phyloP scores from a whole-genome alignment of 306 rosid genomes.

The Alnus rubra region DNA sequence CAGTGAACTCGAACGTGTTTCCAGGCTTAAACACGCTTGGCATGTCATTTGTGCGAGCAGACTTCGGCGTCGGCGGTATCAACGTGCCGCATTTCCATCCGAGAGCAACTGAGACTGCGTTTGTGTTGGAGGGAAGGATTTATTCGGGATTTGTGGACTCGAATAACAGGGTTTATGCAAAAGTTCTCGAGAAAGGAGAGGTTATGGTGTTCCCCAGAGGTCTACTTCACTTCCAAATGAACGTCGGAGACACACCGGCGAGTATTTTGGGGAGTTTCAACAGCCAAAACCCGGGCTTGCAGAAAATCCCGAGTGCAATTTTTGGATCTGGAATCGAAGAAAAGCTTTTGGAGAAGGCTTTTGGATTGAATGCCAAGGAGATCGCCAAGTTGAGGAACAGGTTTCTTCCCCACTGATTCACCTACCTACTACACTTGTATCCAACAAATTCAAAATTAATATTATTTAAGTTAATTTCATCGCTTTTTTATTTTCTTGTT shows the following conservation, averaged over 20 bases:
- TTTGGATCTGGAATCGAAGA: slow-evolving; percentile 81
- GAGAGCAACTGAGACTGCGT: slow-evolving; percentile 80
- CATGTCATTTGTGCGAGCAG: slow-evolving; percentile 78
- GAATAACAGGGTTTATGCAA: slow-evolving; percentile 64
- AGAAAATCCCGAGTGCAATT: slow-evolving; percentile 62
- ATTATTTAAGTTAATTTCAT: too few species aligned
- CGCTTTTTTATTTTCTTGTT: not conserved
- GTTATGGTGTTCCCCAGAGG: slow-evolving; percentile 94
- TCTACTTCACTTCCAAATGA: slow-evolving; percentile 85
- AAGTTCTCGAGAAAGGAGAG: slow-evolving; percentile 83
- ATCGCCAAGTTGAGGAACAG: slow-evolving; percentile 61
- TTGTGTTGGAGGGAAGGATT: slow-evolving; percentile 71
- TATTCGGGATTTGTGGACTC: slow-evolving; percentile 87
- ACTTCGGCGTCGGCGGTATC: slow-evolving; percentile 76
- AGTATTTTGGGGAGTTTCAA: slow-evolving; percentile 79
- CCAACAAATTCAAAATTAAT: too few species aligned
- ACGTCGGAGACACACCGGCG: slow-evolving; percentile 80
- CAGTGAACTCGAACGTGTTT: slow-evolving; percentile 70
- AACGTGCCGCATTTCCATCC: slow-evolving; percentile 87
- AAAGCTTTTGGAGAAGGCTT: slow-evolving; percentile 81
- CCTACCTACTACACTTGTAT: too few species aligned
- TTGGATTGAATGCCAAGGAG: slow-evolving; percentile 69
- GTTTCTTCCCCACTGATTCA: slow-evolving; percentile 39
- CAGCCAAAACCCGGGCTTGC: slow-evolving; percentile 88
- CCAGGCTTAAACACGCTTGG: slow-evolving; percentile 95